Conservation (phyloP, 495 filamentous ascomycete genomes). For the Penicillium angulare region DNA sequence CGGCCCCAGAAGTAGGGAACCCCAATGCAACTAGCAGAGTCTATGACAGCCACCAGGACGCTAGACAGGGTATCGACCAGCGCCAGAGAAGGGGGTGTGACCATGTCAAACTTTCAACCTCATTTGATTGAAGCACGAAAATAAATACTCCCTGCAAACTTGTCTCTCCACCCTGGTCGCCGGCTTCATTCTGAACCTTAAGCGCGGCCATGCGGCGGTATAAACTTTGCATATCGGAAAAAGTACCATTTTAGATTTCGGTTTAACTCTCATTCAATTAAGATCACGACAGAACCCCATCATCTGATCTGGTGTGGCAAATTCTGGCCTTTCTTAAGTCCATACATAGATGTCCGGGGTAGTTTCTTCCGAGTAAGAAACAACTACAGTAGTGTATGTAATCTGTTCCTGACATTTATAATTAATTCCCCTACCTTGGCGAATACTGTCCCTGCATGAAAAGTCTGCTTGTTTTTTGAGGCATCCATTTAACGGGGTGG, state of each 20-base stretch:
- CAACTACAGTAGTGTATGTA: background rate
- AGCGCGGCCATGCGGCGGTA: background rate
- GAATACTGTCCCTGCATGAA: background rate
- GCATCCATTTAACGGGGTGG: background rate
- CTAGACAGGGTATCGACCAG: constrained; percentile 17
- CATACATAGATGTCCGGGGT: background rate
- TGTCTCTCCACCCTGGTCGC: constrained; percentile 1
- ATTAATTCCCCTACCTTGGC: background rate
- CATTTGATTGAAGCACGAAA: constrained; percentile 3
- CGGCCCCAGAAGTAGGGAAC: constrained; percentile 7
- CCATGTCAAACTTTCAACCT: constrained; percentile 1
- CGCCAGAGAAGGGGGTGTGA: constrained; percentile 13
- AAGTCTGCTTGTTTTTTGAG: background rate
- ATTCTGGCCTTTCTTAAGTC: background rate
- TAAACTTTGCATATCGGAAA: too few relatives aligned
- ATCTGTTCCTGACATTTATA: background rate
- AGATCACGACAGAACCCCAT: too few relatives aligned
- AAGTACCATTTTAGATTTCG: background rate
- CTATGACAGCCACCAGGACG: constrained; percentile 23
- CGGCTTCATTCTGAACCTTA: constrained; percentile 2
- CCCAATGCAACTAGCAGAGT: constrained; percentile 16
- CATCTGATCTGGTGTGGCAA: constrained; percentile 1
- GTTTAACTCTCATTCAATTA: background rate
- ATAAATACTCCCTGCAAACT: constrained; percentile 8
- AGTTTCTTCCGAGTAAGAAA: background rate